Conservation (phyloP, 2,329 filamentous ascomycete genomes). For the Talaromyces sp. region DNA sequence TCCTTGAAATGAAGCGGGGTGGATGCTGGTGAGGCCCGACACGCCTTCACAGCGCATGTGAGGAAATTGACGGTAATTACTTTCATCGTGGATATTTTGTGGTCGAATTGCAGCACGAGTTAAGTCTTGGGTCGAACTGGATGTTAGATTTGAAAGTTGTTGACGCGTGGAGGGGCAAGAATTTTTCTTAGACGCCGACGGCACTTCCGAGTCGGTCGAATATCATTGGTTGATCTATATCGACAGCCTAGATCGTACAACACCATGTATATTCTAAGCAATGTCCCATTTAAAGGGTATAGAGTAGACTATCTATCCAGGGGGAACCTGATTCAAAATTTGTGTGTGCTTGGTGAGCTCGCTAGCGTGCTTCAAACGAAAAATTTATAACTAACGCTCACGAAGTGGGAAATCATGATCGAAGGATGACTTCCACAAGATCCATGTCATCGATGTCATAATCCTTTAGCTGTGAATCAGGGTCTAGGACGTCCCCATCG, state of each 20-base stretch:
- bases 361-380: neutral
- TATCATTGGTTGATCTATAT: constrained; percentile 3
- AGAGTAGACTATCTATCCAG: neutral
- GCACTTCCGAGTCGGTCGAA: constrained; percentile 1
- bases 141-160: neutral
- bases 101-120: neutral
- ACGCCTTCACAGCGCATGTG: constrained; percentile 91
- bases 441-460: constrained; percentile 73
- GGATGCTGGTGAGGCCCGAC: constrained; percentile 73
- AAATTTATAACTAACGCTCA: neutral
- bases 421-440: constrained; percentile 69
- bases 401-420: constrained; percentile 30
- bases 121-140: neutral
- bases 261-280: neutral
- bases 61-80: constrained; percentile 94
- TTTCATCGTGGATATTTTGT: constrained; percentile 64
- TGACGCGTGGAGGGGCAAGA: constrained; percentile 10
- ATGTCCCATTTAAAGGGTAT: neutral
- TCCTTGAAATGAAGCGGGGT: constrained; percentile 93
- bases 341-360: neutral
- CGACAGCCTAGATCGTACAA: neutral
- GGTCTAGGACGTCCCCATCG: constrained; percentile 69
- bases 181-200: constrained; percentile 4
- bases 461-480: constrained; percentile 58
- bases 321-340: neutral